Evolutionary conservation across 129 eudicot genomes (phyloP).

Genomic region (Ambrosia trifida): DNA sequence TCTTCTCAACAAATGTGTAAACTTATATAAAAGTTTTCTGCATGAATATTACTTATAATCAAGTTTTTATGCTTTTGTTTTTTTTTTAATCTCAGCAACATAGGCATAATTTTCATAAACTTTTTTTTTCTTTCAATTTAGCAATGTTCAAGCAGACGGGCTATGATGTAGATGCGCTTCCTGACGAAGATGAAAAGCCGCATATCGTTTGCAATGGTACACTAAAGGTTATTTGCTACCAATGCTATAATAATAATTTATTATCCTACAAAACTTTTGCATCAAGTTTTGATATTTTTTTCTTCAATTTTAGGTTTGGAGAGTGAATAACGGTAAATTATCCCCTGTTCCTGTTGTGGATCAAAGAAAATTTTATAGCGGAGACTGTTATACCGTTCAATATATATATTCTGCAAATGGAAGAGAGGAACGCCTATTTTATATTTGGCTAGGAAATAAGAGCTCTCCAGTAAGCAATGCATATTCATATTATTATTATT

Average conservation of each 20-base stretch:
- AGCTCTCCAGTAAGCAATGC: constrained; percentile 35
- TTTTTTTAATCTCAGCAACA: constrained; percentile 7
- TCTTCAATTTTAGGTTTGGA: constrained; percentile 45
- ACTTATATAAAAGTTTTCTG: not conserved
- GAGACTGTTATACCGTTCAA: constrained; percentile 54
- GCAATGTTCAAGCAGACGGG: constrained; percentile 62
- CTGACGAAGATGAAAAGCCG: constrained; percentile 45
- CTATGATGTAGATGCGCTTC: constrained; percentile 50
- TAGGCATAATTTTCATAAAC: constrained; percentile 3
- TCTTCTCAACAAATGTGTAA: too few species aligned
- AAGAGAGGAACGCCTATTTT: constrained; percentile 48
- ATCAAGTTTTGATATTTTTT: not conserved
- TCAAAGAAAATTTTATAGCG: constrained; percentile 43
- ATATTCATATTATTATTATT: not conserved
- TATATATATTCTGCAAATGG: constrained; percentile 45
- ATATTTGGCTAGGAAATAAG: constrained; percentile 51
- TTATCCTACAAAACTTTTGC: not conserved
- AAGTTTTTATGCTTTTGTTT: not conserved
- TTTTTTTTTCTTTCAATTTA: constrained; percentile 18
- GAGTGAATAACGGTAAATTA: constrained; percentile 41
- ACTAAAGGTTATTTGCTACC: constrained; percentile 41
- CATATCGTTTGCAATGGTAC: constrained; percentile 52
- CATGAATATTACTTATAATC: not conserved
- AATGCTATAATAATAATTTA: not conserved
- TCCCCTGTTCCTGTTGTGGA: constrained; percentile 39